A percentile compares a stretch with the other conserved stretches of the same genome.
Evolutionary conservation across 805 yeast species (phyloP).

Genomic region (Candida railenensis): DNA sequence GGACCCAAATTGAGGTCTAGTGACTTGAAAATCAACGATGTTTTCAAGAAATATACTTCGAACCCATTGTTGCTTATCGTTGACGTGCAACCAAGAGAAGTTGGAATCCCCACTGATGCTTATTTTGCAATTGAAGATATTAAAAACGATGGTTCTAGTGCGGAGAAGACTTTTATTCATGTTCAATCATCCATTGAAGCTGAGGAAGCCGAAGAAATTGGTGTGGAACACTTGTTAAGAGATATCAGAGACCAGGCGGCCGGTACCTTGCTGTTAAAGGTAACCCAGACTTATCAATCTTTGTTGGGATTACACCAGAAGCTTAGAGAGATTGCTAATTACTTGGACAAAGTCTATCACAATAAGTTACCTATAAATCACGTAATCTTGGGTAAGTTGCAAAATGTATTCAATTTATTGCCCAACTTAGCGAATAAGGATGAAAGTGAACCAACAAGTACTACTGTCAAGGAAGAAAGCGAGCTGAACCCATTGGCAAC

Average conservation of each 20-base stretch:
- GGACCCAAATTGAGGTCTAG: conserved; percentile 90
- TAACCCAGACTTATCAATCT: conserved; percentile 87
- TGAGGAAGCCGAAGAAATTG: conserved; percentile 99
- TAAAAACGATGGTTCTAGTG: conserved; percentile 91
- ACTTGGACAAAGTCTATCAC: conserved; percentile 69
- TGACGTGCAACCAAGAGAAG: conserved; percentile 80
- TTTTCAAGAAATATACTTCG: conserved; percentile 75
- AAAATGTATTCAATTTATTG: conserved; percentile 88
- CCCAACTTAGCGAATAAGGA: conserved; percentile 61
- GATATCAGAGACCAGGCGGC: conserved; percentile 97
- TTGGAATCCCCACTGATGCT: conserved; percentile 95
- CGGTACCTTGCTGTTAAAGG: conserved; percentile 81
- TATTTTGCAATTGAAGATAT: conserved; percentile 93
- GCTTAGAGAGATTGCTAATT: conserved; percentile 71
- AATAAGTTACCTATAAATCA: conserved; percentile 85
- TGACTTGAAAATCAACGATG: conserved; percentile 88
- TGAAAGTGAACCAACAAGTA: conserved; percentile 10
- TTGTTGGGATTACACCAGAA: conserved; percentile 82
- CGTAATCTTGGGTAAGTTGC: conserved; percentile 85
- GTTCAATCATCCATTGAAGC: conserved; percentile 92
- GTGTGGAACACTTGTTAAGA: conserved; percentile 92
- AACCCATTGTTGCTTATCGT: conserved; percentile 86
- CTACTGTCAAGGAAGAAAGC: conserved; percentile 15
- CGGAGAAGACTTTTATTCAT: conserved; percentile 90
- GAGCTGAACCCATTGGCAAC: conserved; percentile 58